A percentile compares a stretch with the other conserved stretches of the same genome.
phyloP scores from a whole-genome alignment of 2,329 filamentous ascomycete species.

The Escovopsis sp. region DNA sequence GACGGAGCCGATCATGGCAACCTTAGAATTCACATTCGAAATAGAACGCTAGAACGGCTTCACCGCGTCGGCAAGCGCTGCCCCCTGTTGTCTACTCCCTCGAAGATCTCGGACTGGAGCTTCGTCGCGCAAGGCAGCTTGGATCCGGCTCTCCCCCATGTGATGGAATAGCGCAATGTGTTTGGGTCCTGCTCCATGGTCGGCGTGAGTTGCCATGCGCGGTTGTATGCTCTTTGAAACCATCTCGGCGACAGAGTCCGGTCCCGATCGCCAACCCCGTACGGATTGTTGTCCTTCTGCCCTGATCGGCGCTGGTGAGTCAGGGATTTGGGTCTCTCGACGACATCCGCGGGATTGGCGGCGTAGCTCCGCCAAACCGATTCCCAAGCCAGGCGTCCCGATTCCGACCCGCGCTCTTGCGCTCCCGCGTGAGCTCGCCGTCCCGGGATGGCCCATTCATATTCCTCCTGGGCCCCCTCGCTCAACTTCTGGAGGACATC shows the following conservation, averaged over 20 bases:
- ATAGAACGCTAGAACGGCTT: background rate
- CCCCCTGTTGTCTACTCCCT: slow-evolving; percentile 24
- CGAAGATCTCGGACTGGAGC: slow-evolving; percentile 31
- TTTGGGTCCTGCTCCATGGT: slow-evolving; percentile 23
- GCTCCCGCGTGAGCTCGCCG: slow-evolving; percentile 10
- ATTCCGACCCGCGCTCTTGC: background rate
- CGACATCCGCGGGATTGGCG: slow-evolving; percentile 20
- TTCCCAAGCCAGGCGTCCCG: slow-evolving; percentile 16
- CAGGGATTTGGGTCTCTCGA: slow-evolving; percentile 24
- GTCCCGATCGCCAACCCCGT: slow-evolving; percentile 18
- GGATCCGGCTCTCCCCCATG: slow-evolving; percentile 29
- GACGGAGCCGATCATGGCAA: background rate
- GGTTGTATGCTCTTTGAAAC: slow-evolving; percentile 33
- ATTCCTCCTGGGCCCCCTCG: slow-evolving; percentile 21
- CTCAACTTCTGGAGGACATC: slow-evolving; percentile 34
- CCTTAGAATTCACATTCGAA: background rate
- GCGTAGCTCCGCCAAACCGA: slow-evolving; percentile 35
- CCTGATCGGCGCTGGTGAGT: slow-evolving; percentile 20
- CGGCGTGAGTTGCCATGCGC: slow-evolving; percentile 30
- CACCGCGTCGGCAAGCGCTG: slow-evolving; percentile 1
- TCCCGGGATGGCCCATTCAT: slow-evolving; percentile 23
- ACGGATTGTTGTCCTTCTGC: slow-evolving; percentile 21
- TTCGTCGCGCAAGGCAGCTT: slow-evolving; percentile 16
- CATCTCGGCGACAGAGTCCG: slow-evolving; percentile 23
- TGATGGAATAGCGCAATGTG: slow-evolving; percentile 20